A percentile compares a stretch with the other conserved stretches of the same genome.
Evolutionary conservation across 2,329 filamentous ascomycete species (phyloP).

Genomic region (Ophiostoma quercus): DNA sequence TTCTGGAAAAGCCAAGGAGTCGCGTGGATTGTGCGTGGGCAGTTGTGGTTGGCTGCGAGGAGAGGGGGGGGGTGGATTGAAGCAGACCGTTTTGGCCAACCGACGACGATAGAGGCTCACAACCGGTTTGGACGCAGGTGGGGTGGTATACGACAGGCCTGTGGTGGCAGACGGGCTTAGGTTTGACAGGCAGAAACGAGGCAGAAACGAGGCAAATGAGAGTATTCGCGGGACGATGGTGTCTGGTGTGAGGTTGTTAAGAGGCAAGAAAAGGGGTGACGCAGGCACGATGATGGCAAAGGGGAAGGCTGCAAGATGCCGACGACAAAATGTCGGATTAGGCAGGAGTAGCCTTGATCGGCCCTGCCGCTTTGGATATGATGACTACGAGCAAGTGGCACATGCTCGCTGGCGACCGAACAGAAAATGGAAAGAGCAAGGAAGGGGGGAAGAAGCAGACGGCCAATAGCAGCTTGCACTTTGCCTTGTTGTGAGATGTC

Average conservation of each 20-base stretch:
- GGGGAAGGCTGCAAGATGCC: not conserved
- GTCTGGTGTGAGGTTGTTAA: not conserved
- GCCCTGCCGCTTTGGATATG: not conserved
- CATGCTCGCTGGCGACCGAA: not conserved
- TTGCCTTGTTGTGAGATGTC: not conserved
- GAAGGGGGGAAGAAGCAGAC: not conserved
- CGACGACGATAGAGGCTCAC: not conserved
- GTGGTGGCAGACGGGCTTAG: not conserved
- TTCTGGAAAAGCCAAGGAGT: slow-evolving; percentile 1
- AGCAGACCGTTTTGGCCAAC: slow-evolving; percentile 8
- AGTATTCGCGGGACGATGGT: not conserved
- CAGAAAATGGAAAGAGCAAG: not conserved
- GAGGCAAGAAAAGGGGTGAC: not conserved
- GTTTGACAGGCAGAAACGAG: not conserved
- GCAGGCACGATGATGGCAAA: not conserved
- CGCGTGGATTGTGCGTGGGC: slow-evolving; percentile 19
- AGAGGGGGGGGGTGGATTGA: slow-evolving; percentile 9
- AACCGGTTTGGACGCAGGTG: not conserved
- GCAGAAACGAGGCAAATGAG: not conserved
- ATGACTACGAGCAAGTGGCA: not conserved
- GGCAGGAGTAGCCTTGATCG: slow-evolving; percentile 11
- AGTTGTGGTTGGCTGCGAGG: slow-evolving; percentile 21
- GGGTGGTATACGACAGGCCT: not conserved
- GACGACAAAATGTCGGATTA: not conserved
- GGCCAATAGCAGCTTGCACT: not conserved